Base-by-base conservation (phyloP, 768 basidiomycete species). In the Coprinopsis strossmayeri region DNA sequence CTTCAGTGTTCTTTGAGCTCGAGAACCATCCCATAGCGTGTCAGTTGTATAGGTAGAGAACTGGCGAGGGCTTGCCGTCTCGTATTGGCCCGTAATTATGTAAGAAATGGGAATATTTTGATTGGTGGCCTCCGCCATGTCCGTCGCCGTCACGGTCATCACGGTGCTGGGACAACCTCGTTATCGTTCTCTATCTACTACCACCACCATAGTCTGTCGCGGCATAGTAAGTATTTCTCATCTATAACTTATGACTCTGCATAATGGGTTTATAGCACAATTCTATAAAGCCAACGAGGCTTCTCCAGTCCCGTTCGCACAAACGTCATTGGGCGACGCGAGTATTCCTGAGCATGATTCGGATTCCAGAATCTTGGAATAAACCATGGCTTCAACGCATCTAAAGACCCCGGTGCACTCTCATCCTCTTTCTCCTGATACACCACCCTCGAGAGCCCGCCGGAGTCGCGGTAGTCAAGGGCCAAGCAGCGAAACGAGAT, bases 361-460 rank as follows among this genome's bases (percentile, higher is more conserved):
- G 21, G 28, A 20, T 26, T 45, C 28, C 41, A 34, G 35, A 35
- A 21, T 49, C 21, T 24, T 26, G 38, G n/a, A 25, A 28, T 42
- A 49, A 37, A 48, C 51, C 23, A 72, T 72, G 69, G 38, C 70
- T 42, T 69, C 72, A 45, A 62, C 61, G 23, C 70, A 74, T 26
- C 51, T 57, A 35, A 73, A 72, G 61, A 83, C 77, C 4, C 79
- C 81, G 20, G 82, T 84, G 18, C 70, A 89, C 52, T 78, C 78
- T 0, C 88, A 91, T 58, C 88, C 88, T 30, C 76, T 91, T 20
- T 79, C 77, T 2, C 71, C 71, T 5, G 84, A 86, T 26, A 77
- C 55, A 21, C 62, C 71, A 15, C 60, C 73, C 0, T 58, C 40
- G 70, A 65, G 69, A 57, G 70, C 74, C 21, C 76, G 83, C 45